These are phyloP conservation scores for Moesziomyces globuligerus DNA, from an alignment of 1,284 basidiomycete genomes.

Conservation along the genomic window DNA sequence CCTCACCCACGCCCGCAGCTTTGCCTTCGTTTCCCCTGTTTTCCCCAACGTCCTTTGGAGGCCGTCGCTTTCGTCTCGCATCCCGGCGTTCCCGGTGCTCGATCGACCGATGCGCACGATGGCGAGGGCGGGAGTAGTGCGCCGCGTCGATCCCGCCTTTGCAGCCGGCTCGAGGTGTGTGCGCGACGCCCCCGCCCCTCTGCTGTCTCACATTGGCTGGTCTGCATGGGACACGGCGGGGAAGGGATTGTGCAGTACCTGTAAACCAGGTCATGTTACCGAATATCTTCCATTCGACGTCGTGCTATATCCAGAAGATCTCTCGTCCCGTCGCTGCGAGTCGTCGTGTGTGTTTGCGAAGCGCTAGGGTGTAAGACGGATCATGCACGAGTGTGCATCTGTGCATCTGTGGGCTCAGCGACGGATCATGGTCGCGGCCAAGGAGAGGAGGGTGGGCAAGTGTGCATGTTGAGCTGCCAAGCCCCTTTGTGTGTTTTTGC, in stretches of 20 bases:
- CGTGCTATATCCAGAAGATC: constrained; percentile 52
- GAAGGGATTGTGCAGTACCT: constrained; percentile 39
- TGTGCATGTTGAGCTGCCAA: too few species aligned
- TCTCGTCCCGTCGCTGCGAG: constrained; percentile 18
- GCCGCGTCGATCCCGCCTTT: constrained; percentile 8
- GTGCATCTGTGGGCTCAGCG: constrained; percentile 1
- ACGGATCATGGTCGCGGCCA: too few species aligned
- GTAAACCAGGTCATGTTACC: constrained; percentile 37
- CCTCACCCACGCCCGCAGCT: too few species aligned
- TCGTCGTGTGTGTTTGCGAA: too few species aligned
- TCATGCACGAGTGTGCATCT: neutral
- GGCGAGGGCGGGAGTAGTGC: constrained; percentile 4
- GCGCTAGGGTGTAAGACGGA: too few species aligned
- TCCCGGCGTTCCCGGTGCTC: constrained; percentile 8
- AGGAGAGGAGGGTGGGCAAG: too few species aligned
- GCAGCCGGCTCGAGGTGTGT: neutral
- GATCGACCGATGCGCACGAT: constrained; percentile 23
- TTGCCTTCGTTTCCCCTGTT: constrained; percentile 19
- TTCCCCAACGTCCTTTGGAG: constrained; percentile 38
- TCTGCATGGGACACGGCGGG: constrained; percentile 21
- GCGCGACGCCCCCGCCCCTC: neutral
- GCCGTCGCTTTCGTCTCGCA: constrained; percentile 46
- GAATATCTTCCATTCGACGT: constrained; percentile 40
- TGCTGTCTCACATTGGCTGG: constrained; percentile 13
- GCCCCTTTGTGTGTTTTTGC: too few species aligned